Percentiles rank a stretch among this genome's conserved stretches.
Conservation (phyloP, 2,329 filamentous ascomycete genomes). For the Pochonia chlamydosporia region DNA sequence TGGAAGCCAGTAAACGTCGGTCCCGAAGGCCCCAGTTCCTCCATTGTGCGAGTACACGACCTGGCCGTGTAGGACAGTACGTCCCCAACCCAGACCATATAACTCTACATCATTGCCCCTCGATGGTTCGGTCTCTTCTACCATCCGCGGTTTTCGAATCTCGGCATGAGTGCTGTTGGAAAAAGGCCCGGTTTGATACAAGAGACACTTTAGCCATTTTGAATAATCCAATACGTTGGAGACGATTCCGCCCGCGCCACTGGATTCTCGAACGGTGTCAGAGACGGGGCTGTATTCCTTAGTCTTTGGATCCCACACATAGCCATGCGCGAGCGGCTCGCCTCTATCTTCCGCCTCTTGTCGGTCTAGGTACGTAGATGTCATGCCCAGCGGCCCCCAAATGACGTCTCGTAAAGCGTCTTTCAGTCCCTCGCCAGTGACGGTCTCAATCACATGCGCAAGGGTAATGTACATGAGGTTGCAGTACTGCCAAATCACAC, state of each 20-base stretch:
- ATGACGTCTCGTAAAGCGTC: slow-evolving; percentile 34
- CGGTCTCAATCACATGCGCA: slow-evolving; percentile 36
- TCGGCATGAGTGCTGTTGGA: slow-evolving; percentile 19
- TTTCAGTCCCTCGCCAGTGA: slow-evolving; percentile 30
- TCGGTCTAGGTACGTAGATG: slow-evolving; percentile 29
- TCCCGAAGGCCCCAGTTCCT: slow-evolving; percentile 17
- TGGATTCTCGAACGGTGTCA: slow-evolving; percentile 20
- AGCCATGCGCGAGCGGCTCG: slow-evolving; percentile 33
- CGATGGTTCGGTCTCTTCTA: slow-evolving; percentile 13
- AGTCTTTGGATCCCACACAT: slow-evolving; percentile 29
- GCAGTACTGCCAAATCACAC: slow-evolving; percentile 40
- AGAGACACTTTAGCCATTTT: slow-evolving; percentile 44
- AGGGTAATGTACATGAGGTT: slow-evolving; percentile 43
- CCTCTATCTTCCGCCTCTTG: slow-evolving; percentile 18
- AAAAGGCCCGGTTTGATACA: slow-evolving; percentile 24
- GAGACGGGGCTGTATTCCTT: slow-evolving; percentile 19
- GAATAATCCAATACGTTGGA: slow-evolving; percentile 44
- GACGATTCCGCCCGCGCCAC: slow-evolving; percentile 36
- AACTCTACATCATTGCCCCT: slow-evolving; percentile 13
- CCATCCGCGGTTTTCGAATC: slow-evolving; percentile 23
- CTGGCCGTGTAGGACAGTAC: slow-evolving; percentile 19
- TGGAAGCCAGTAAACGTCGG: slow-evolving; percentile 26
- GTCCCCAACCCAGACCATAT: slow-evolving; percentile 25
- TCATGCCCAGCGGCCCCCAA: slow-evolving; percentile 41
- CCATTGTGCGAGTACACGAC: slow-evolving; percentile 24